Evolutionary conservation across 495 filamentous ascomycete genomes (phyloP).

Genomic region (Aspergillus leporis): DNA sequence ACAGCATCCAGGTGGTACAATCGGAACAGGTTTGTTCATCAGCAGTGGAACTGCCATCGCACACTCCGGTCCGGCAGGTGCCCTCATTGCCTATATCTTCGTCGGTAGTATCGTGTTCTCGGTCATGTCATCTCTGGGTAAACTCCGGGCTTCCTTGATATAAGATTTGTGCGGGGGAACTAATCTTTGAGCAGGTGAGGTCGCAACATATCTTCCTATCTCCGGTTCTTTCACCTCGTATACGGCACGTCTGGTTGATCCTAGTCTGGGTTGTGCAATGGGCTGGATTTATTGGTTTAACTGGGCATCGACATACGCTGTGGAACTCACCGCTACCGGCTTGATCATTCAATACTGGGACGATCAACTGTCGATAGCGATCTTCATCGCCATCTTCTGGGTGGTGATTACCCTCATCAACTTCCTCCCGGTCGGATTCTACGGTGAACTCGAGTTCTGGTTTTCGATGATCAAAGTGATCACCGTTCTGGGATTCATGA

Average conservation of each 20-base stretch:
- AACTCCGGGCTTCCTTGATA: neutral
- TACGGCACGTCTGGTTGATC: slow-evolving; percentile 65
- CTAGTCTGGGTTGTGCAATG: slow-evolving; percentile 68
- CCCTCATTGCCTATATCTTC: slow-evolving; percentile 61
- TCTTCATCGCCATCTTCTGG: slow-evolving; percentile 71
- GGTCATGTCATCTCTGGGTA: slow-evolving; percentile 43
- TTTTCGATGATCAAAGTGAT: slow-evolving; percentile 61
- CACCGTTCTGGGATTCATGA: slow-evolving; percentile 58
- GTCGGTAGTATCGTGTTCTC: slow-evolving; percentile 56
- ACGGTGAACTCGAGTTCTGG: slow-evolving; percentile 64
- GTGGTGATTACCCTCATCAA: slow-evolving; percentile 62
- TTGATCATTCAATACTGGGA: slow-evolving; percentile 71
- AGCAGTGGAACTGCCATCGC: slow-evolving; percentile 64
- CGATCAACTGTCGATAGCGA: slow-evolving; percentile 51
- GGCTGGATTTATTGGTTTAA: slow-evolving; percentile 69
- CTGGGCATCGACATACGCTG: slow-evolving; percentile 58
- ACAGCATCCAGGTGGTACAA: slow-evolving; percentile 58
- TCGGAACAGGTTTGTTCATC: slow-evolving; percentile 73
- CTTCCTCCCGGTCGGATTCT: slow-evolving; percentile 52
- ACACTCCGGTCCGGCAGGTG: slow-evolving; percentile 61
- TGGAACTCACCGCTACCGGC: slow-evolving; percentile 66
- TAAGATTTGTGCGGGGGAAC: neutral
- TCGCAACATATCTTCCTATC: slow-evolving; percentile 71
- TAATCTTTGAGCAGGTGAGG: slow-evolving; percentile 43
- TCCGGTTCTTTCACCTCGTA: slow-evolving; percentile 69